Evolutionary conservation across 306 rosid genomes (phyloP).

Genomic region (Dalbergia oliveri): DNA sequence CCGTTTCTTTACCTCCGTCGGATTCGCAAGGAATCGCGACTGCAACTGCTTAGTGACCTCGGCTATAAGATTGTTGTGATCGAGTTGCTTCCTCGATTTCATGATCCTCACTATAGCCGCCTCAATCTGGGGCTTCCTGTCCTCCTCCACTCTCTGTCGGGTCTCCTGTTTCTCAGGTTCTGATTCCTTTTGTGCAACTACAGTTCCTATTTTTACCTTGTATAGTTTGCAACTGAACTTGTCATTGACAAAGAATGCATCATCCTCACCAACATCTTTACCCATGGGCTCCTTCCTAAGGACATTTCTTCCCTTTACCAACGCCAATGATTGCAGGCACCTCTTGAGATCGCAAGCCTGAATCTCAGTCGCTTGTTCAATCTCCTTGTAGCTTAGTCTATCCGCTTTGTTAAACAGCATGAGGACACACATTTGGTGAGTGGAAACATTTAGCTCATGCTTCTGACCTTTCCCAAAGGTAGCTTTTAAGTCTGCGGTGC

Average conservation of each 20-base stretch:
- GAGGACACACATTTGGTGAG: constrained; percentile 88
- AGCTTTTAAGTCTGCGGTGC: constrained; percentile 85
- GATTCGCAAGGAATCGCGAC: constrained; percentile 74
- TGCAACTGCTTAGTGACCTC: constrained; percentile 89
- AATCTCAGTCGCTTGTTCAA: constrained; percentile 85
- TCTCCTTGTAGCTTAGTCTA: constrained; percentile 73
- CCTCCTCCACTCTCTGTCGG: constrained; percentile 86
- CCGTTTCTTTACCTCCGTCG: constrained; percentile 80
- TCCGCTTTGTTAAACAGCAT: constrained; percentile 83
- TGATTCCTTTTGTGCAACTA: constrained; percentile 82
- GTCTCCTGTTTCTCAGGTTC: constrained; percentile 91
- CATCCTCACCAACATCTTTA: constrained; percentile 82
- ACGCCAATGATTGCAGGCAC: constrained; percentile 88
- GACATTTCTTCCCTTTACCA: constrained; percentile 86
- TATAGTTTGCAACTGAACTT: constrained; percentile 75
- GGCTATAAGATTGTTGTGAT: constrained; percentile 81
- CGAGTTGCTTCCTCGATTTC: constrained; percentile 81
- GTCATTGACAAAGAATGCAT: constrained; percentile 74
- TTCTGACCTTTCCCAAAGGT: constrained; percentile 80
- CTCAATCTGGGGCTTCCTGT: constrained; percentile 87
- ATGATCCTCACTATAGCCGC: constrained; percentile 87
- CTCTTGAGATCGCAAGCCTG: constrained; percentile 78
- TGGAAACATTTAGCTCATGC: constrained; percentile 88
- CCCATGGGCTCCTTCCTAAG: constrained; percentile 89
- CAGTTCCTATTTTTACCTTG: constrained; percentile 88